Evolutionary conservation across 1,284 basidiomycete species (phyloP).

Genomic region (Fomitiporia mediterranea): DNA sequence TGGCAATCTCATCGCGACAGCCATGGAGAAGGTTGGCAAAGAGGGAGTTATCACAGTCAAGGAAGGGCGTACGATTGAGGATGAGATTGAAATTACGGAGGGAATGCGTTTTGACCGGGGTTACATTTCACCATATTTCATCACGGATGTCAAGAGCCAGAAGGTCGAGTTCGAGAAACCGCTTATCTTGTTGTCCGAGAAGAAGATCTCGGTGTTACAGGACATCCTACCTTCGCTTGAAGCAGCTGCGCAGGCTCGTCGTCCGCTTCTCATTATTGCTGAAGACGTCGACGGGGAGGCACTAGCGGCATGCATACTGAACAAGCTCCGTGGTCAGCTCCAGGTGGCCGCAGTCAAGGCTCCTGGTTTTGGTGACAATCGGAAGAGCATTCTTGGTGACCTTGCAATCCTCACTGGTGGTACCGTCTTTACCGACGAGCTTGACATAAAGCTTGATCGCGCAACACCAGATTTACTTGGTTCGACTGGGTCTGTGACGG

Average conservation of each 20-base stretch:
- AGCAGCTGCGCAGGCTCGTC: slow-evolving; percentile 84
- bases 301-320: slow-evolving; percentile 94
- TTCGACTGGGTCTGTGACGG: slow-evolving; percentile 85
- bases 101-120: slow-evolving; percentile 99
- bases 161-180: slow-evolving; percentile 98
- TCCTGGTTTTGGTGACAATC: slow-evolving; percentile 98
- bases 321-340: slow-evolving; percentile 97
- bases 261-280: slow-evolving; percentile 93
- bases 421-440: slow-evolving; percentile 96
- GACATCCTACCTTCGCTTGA: slow-evolving; percentile 96
- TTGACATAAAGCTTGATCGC: slow-evolving; percentile 96
- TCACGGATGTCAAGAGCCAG: slow-evolving; percentile 97
- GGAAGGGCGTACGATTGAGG: slow-evolving; percentile 96
- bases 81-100: slow-evolving; percentile 99
- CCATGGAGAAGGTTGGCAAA: slow-evolving; percentile 99
- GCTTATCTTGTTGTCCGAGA: slow-evolving; percentile 88
- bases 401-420: slow-evolving; percentile 96
- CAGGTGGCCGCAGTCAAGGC: slow-evolving; percentile 94
- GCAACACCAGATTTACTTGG: slow-evolving; percentile 90
- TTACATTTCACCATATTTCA: slow-evolving; percentile 98
- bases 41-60: slow-evolving; percentile 99
- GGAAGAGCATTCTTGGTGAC: slow-evolving; percentile 96
- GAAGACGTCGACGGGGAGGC: slow-evolving; percentile 98
- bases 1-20: slow-evolving; percentile 95
- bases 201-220: slow-evolving; percentile 95